Conservation (phyloP, 441 rosid species). For the Manihot esculenta region DNA sequence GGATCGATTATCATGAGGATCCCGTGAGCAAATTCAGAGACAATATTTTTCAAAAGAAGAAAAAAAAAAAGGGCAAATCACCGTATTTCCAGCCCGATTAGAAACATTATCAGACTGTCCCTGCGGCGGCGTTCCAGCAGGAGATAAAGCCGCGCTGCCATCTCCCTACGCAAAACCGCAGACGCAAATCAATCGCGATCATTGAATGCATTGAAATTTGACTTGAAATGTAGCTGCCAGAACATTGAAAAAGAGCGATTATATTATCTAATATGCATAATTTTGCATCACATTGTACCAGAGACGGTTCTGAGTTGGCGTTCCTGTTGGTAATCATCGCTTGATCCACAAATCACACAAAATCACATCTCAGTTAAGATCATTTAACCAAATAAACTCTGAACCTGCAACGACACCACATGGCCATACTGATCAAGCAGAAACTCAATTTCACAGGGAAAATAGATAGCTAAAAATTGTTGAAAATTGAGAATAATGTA, state of each 20-base stretch:
- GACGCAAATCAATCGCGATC: not conserved
- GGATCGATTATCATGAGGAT: not conserved
- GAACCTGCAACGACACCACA: not conserved
- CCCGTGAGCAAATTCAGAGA: not conserved
- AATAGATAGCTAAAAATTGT: not conserved
- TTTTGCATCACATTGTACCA: constrained; percentile 19
- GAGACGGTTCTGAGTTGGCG: constrained; percentile 33
- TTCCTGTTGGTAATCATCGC: constrained; percentile 39
- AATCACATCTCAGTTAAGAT: constrained; percentile 7
- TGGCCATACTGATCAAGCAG: not conserved
- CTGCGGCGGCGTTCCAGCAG: constrained; percentile 29
- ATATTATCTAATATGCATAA: not conserved
- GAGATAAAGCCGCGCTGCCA: constrained; percentile 29
- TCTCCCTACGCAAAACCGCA: constrained; percentile 35
- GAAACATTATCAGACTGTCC: constrained; percentile 33
- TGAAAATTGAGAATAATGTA: not conserved
- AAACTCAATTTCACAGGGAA: not conserved
- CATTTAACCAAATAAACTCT: constrained; percentile 6
- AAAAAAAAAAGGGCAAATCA: constrained; percentile 14
- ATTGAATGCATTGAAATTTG: not conserved
- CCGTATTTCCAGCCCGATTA: constrained; percentile 45
- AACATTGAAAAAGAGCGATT: not conserved
- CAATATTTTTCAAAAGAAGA: not conserved
- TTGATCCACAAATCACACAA: constrained; percentile 22
- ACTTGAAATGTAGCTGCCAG: not conserved